Conservation (phyloP, 768 basidiomycete species). For the Gyrodon lividus region DNA sequence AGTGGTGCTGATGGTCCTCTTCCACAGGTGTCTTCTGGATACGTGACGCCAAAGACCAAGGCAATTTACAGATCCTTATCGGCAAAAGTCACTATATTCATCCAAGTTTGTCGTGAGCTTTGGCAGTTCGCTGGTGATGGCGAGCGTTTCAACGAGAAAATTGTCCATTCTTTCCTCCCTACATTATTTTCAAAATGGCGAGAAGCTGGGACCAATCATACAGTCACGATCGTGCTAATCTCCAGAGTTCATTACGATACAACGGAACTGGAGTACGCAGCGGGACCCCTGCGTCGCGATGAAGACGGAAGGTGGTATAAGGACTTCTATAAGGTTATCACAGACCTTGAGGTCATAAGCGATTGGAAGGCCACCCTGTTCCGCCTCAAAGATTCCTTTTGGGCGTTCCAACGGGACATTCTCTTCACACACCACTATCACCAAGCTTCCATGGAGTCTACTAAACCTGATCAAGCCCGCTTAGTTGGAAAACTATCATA, state of each 20-base stretch:
- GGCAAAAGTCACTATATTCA: slow-evolving; percentile 89
- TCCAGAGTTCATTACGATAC: slow-evolving; percentile 89
- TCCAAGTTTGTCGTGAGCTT: slow-evolving; percentile 93
- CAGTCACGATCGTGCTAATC: slow-evolving; percentile 91
- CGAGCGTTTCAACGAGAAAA: slow-evolving; percentile 93
- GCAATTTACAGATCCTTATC: slow-evolving; percentile 87
- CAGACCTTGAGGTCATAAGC: slow-evolving; percentile 82
- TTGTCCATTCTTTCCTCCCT: slow-evolving; percentile 95
- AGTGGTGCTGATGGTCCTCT: background rate
- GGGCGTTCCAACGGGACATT: slow-evolving; percentile 90
- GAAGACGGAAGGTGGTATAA: slow-evolving; percentile 84
- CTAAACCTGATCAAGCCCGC: slow-evolving; percentile 49
- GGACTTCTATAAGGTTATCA: slow-evolving; percentile 95
- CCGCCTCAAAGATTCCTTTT: slow-evolving; percentile 84
- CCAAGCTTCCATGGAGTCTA: slow-evolving; percentile 55
- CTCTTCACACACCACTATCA: slow-evolving; percentile 88
- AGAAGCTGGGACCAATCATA: slow-evolving; percentile 84
- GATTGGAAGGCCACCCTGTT: slow-evolving; percentile 89
- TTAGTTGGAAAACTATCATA: slow-evolving; percentile 77
- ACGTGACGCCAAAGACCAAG: slow-evolving; percentile 80
- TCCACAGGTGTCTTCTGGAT: slow-evolving; percentile 73
- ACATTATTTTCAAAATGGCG: slow-evolving; percentile 84
- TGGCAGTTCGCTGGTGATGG: slow-evolving; percentile 98
- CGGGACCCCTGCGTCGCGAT: slow-evolving; percentile 74
- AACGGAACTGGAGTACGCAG: slow-evolving; percentile 76